These are phyloP conservation scores for Pisolithus thermaeus DNA, from an alignment of 1,284 basidiomycete species.

Conservation along the genomic window DNA sequence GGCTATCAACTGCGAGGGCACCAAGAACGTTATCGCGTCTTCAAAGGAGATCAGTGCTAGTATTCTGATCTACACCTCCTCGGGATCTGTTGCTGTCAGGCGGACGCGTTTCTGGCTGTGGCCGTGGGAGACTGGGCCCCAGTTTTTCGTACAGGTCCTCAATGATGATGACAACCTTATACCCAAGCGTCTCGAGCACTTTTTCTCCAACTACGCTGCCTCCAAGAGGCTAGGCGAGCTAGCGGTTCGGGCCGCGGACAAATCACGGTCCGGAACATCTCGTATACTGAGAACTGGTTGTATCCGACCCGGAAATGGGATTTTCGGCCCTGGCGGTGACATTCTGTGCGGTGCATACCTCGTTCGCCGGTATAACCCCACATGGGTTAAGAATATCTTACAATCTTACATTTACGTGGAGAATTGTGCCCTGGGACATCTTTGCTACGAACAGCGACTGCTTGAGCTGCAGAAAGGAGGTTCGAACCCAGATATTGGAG, in stretches of 20 bases:
- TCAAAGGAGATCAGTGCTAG: constrained; percentile 40
- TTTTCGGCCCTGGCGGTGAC: constrained; percentile 71
- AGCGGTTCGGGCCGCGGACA: constrained; percentile 52
- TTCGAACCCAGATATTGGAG: constrained; percentile 58
- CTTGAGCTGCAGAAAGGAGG: constrained; percentile 37
- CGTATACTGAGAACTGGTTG: constrained; percentile 56
- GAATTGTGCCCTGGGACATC: constrained; percentile 63
- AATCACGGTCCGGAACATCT: constrained; percentile 28
- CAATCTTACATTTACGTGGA: constrained; percentile 69
- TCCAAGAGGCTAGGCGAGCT: constrained; percentile 52
- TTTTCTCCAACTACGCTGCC: constrained; percentile 66
- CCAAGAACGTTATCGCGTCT: constrained; percentile 50
- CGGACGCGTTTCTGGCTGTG: constrained; percentile 57
- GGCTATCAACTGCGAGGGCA: constrained; percentile 59
- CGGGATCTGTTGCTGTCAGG: constrained; percentile 49
- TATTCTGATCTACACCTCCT: constrained; percentile 58
- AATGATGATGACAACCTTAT: constrained; percentile 47
- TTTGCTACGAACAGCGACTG: constrained; percentile 67
- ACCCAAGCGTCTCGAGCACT: constrained; percentile 47
- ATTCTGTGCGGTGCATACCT: constrained; percentile 59
- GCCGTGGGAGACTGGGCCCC: constrained; percentile 62
- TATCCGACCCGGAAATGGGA: constrained; percentile 68
- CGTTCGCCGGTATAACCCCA: constrained; percentile 50
- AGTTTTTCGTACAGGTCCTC: constrained; percentile 49
- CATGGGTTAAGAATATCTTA: constrained; percentile 53